Percentiles rank a stretch among this genome's conserved stretches.
Evolutionary conservation across 495 filamentous ascomycete species (phyloP).

Genomic region (Glarea lozoyensis): DNA sequence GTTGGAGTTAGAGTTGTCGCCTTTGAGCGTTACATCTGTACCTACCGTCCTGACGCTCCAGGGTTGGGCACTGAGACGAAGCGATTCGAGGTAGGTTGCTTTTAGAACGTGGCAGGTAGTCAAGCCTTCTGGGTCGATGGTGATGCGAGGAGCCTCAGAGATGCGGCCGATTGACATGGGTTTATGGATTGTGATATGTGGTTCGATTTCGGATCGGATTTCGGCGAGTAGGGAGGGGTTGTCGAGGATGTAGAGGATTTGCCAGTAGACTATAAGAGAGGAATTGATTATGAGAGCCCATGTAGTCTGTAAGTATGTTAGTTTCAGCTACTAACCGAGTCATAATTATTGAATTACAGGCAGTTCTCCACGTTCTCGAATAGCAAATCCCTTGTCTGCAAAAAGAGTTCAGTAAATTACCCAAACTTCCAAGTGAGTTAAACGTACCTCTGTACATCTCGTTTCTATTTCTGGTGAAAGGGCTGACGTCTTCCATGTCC

Average conservation of each 20-base stretch:
- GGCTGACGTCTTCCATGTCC: conserved; percentile 44
- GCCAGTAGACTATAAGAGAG: conserved; percentile 46
- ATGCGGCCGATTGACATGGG: conserved; percentile 41
- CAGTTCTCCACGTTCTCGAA: conserved; percentile 19
- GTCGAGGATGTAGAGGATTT: conserved; percentile 42
- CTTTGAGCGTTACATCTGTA: conserved; percentile 8
- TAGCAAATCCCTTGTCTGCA: conserved; percentile 7
- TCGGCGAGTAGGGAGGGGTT: conserved; percentile 34
- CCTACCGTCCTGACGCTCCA: conserved; percentile 23
- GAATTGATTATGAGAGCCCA: conserved; percentile 47
- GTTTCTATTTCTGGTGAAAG: conserved; percentile 36
- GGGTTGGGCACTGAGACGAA: conserved; percentile 42
- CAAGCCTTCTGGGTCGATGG: conserved; percentile 34
- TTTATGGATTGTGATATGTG: conserved; percentile 35
- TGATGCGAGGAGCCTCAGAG: conserved; percentile 41
- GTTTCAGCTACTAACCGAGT: neutral
- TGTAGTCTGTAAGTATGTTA: conserved; percentile 25
- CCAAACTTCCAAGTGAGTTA: neutral
- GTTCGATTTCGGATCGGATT: conserved; percentile 43
- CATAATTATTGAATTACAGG: conserved; percentile 6
- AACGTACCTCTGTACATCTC: conserved; percentile 13
- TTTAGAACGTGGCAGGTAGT: conserved; percentile 41
- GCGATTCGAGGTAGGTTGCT: conserved; percentile 44
- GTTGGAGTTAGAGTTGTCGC: conserved; percentile 4
- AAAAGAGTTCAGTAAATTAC: neutral